Evolutionary conservation across 495 filamentous ascomycete species (phyloP), one percentile per base, ranked within the genome.

Genomic region (Neurospora terricola): DNA sequence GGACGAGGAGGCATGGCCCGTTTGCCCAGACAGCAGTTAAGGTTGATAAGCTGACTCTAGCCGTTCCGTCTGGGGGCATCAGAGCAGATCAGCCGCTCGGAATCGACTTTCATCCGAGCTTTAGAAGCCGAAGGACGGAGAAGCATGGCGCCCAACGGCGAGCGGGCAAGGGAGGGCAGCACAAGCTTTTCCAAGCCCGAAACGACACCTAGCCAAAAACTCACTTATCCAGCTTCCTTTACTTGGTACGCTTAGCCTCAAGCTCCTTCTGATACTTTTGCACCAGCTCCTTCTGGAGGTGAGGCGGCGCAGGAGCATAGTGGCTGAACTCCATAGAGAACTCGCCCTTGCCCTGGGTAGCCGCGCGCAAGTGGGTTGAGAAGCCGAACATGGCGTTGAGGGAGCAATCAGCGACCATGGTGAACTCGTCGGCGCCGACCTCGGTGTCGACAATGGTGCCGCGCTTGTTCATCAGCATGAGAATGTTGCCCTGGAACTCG

Each of bases 321-420:
- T 98, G 94, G 80, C 91, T 93, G 82, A 98, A 99, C 86, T 99
- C 96, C 96, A 99, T 99, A 74, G 87, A 91, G 78, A 97, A 99
- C 86, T 99, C 96, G 76, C 96, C 96, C 87, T 99, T 99, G 71
- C 96, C 96, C 85, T 99, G 96, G 11, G 95, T 98, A 30, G 94
- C 92, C 5, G 96, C 96, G 75, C 96, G 88, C 81, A 99, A 84
- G 82, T 96, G 91, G 43, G 88, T 90, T 73, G 90, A 93, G 84
- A 99, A 98, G 71, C 96, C 96, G 83, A 99, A 99, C 96, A 99
- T 98, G 77, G 90, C 88, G 79, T 97, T 96, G 81, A 99, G 82
- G 79, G 89, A 92, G 85, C 94, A 97, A 81, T 98, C 95, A 6
- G 95, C 94, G 72, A 90, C 87, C 70, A 99, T 87, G n/a, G 93